These are phyloP conservation scores for Cucumis cinereus DNA, from an alignment of 306 rosid genomes.

Conservation along the genomic window DNA sequence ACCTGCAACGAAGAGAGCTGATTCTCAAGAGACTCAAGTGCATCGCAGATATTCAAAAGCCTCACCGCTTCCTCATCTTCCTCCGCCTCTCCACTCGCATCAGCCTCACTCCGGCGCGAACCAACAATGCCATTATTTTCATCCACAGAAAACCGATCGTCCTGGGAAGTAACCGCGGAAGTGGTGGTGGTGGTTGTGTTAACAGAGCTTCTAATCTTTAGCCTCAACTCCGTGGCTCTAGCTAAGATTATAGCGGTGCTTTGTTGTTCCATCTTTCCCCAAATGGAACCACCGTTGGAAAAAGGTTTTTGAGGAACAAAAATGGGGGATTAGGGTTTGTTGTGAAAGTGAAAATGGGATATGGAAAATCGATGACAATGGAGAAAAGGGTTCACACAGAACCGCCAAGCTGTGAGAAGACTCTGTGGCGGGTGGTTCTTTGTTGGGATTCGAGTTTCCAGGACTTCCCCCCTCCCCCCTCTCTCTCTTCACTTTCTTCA, in stretches of 20 bases:
- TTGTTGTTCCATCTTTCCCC: constrained; percentile 19
- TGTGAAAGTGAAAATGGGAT: not conserved
- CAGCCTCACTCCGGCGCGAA: not conserved
- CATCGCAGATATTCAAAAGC: constrained; percentile 65
- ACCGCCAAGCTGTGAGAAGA: not conserved
- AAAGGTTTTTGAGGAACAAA: not conserved
- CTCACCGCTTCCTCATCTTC: constrained; percentile 36
- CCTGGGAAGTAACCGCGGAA: not conserved
- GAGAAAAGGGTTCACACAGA: not conserved
- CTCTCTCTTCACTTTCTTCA: not conserved
- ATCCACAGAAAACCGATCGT: constrained; percentile 11
- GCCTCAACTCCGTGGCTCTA: constrained; percentile 73
- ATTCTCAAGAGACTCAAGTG: constrained; percentile 75
- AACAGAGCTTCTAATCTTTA: constrained; percentile 58
- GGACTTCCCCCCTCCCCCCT: not conserved
- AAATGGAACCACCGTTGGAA: not conserved
- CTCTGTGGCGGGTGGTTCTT: constrained; percentile 4
- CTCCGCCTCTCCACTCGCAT: constrained; percentile 15
- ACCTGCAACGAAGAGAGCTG: constrained; percentile 88
- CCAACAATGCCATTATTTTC: constrained; percentile 9
- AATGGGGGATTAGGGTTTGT: not conserved
- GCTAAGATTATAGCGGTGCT: constrained; percentile 76
- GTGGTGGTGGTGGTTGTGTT: constrained; percentile 16
- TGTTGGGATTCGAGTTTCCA: not conserved
- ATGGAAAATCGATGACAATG: not conserved